phyloP scores from a whole-genome alignment of 257 asterid genomes.

The Cinchona pubescens region DNA sequence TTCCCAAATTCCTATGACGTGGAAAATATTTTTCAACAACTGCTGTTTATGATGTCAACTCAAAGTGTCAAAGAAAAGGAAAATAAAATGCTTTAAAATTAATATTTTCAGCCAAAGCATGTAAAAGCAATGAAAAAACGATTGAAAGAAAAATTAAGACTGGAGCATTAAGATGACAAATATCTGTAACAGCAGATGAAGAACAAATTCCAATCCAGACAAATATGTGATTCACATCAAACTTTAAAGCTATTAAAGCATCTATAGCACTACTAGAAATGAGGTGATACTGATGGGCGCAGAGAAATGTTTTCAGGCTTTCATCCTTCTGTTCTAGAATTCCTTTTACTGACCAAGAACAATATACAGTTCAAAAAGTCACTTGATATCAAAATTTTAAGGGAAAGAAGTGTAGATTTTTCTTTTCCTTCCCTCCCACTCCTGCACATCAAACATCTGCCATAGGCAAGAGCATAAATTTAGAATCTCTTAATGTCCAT shows the following conservation, averaged over 20 bases:
- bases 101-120: neutral
- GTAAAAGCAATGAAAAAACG: neutral
- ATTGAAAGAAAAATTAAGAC: neutral
- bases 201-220: neutral
- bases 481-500: neutral
- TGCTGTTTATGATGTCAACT: neutral
- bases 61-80: neutral
- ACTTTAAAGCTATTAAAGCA: neutral
- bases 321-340: neutral
- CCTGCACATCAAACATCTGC: too few species aligned
- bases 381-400: too few species aligned
- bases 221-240: neutral
- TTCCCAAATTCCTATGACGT: too few species aligned
- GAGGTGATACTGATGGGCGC: neutral
- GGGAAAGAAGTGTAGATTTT: neutral
- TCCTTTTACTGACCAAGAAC: neutral
- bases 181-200: neutral
- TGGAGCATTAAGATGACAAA: neutral
- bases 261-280: neutral
- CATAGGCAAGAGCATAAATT: neutral
- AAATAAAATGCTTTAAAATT: neutral
- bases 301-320: neutral
- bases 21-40: neutral
- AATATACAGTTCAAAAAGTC: neutral
- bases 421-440: neutral